Conservation (phyloP, 352 stramenopile genomes). For the Bremia lactucae region DNA sequence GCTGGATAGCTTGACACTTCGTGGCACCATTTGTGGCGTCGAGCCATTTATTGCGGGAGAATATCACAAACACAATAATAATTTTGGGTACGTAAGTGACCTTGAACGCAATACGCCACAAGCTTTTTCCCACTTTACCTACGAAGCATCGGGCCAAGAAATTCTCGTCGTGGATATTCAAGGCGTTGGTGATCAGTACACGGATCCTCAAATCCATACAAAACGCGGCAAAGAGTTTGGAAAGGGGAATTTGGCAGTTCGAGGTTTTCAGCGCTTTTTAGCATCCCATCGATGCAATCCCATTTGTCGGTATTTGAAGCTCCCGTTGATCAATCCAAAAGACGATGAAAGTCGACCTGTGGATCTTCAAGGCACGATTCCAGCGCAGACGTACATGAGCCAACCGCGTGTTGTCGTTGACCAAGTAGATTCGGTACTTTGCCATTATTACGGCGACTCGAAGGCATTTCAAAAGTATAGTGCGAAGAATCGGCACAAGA, state of each 20-base stretch:
- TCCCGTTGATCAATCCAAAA: conserved; percentile 61
- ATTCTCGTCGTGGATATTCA: conserved; percentile 93
- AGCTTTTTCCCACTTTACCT: conserved; percentile 89
- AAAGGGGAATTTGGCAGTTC: conserved; percentile 63
- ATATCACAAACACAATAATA: conserved; percentile 83
- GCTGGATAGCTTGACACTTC: conserved; percentile 38
- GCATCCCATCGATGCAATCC: conserved; percentile 71
- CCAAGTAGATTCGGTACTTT: conserved; percentile 50
- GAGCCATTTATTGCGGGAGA: conserved; percentile 71
- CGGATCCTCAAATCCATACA: conserved; percentile 91
- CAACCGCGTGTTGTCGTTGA: conserved; percentile 43
- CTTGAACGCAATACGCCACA: conserved; percentile 71
- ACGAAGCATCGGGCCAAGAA: conserved; percentile 83
- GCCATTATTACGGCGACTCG: conserved; percentile 68
- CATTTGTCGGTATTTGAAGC: conserved; percentile 70
- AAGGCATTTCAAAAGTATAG: conserved; percentile 58
- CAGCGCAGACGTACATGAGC: conserved; percentile 61
- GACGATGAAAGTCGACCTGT: conserved; percentile 24
- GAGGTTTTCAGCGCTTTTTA: conserved; percentile 65
- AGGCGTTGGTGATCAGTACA: conserved; percentile 91
- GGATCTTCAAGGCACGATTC: conserved; percentile 50
- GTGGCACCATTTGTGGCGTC: conserved; percentile 63
- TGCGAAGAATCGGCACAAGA: conserved; percentile 28
- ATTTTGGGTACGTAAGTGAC: conserved; percentile 73
- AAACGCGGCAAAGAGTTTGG: conserved; percentile 69